Evolutionary conservation across 805 yeast species (phyloP).

Genomic region (Metschnikowia shivogae): DNA sequence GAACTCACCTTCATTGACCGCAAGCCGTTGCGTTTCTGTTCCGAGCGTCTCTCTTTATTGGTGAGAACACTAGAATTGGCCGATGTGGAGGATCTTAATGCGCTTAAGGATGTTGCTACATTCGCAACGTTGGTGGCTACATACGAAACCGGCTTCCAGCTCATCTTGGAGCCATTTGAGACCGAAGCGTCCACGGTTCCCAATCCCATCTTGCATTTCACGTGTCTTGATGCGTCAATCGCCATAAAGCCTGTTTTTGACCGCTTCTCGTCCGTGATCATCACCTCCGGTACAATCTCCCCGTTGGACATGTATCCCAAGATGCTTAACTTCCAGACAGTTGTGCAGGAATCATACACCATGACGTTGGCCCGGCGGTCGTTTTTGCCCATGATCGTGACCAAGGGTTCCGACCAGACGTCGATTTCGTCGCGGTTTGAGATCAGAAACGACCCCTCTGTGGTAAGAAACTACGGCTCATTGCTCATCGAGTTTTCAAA

Average conservation of each 20-base stretch:
- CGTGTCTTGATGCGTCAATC: slow-evolving; percentile 95
- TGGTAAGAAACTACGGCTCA: slow-evolving; percentile 94
- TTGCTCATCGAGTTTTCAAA: slow-evolving; percentile 88
- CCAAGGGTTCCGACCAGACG: slow-evolving; percentile 97
- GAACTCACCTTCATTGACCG: slow-evolving; percentile 89
- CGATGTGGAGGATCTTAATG: slow-evolving; percentile 87
- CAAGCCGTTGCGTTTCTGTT: slow-evolving; percentile 87
- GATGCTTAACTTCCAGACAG: slow-evolving; percentile 91
- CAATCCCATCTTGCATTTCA: slow-evolving; percentile 87
- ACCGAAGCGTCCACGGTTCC: slow-evolving; percentile 93
- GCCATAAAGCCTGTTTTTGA: slow-evolving; percentile 98
- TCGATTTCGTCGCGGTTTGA: slow-evolving; percentile 95
- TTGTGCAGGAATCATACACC: slow-evolving; percentile 88
- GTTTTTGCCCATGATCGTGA: slow-evolving; percentile 90
- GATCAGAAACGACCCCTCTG: slow-evolving; percentile 95
- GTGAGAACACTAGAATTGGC: slow-evolving; percentile 85
- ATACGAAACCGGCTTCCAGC: slow-evolving; percentile 86
- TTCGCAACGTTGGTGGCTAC: slow-evolving; percentile 96
- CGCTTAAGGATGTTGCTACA: slow-evolving; percentile 92
- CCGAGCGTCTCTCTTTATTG: slow-evolving; percentile 82
- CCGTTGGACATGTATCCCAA: slow-evolving; percentile 98
- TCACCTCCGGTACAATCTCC: slow-evolving; percentile 96
- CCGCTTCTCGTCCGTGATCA: slow-evolving; percentile 83
- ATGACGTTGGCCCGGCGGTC: slow-evolving; percentile 93
- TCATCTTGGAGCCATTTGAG: slow-evolving; percentile 93